phyloP scores from a whole-genome alignment of 2,329 filamentous ascomycete genomes.

The Dothideomycetes sp. region DNA sequence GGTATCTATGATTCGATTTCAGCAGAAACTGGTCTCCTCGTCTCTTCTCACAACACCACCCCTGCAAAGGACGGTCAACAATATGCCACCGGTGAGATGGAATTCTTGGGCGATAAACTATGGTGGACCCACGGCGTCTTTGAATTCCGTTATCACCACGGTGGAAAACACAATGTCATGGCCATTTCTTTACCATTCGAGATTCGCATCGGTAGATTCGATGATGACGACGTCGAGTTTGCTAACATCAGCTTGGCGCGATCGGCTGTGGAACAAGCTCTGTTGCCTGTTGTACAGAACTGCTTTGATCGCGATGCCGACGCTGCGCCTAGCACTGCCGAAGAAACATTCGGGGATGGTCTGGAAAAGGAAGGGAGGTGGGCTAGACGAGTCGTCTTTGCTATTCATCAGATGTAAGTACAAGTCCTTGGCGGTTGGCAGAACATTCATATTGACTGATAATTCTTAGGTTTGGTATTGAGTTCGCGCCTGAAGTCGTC shows the following conservation, averaged over 20 bases:
- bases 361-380: conserved; percentile 86
- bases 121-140: conserved; percentile 97
- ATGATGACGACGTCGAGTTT: conserved; percentile 58
- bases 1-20: conserved; percentile 67
- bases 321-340: conserved; percentile 69
- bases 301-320: conserved; percentile 89
- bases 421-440: neutral
- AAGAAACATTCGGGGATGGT: conserved; percentile 75
- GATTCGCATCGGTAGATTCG: conserved; percentile 72
- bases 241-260: conserved; percentile 55
- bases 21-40: conserved; percentile 66
- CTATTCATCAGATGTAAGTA: conserved; percentile 81
- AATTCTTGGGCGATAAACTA: conserved; percentile 85
- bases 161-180: conserved; percentile 87
- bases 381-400: conserved; percentile 82
- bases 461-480: conserved; percentile 64
- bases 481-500: conserved; percentile 88
- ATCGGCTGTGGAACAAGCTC: conserved; percentile 61
- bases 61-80: conserved; percentile 41
- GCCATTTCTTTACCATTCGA: conserved; percentile 89
- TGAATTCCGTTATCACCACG: conserved; percentile 94
- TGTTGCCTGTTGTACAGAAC: conserved; percentile 78
- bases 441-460: conserved; percentile 1
- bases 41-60: conserved; percentile 53
- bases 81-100: conserved; percentile 67